Base-by-base conservation (phyloP, 805 yeast species). In the Dipodascus geniculatus region DNA sequence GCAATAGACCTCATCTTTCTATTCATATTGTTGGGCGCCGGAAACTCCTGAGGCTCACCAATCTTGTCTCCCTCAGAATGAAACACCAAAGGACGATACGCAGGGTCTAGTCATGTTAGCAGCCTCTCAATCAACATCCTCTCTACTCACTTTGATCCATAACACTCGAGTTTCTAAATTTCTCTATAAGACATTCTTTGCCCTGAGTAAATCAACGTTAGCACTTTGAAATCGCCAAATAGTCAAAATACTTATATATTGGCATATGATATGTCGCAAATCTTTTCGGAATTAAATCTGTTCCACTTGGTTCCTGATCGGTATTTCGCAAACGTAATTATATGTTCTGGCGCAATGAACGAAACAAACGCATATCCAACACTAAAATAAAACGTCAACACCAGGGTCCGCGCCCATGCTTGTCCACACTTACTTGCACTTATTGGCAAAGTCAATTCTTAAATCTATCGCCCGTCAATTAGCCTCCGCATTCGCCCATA, bases 351-450 rank as follows among this genome's bases (percentile, higher is more conserved):
- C 24, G 67, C 61, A 20, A 68, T 72, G 58, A 77, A 77, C 6
- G 78, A 74, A 33, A 77, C 71, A 60, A 77, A 77, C 2, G 81
- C 82, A 63, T 77, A 77, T 3, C 82, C 82, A 28, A 77, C 81
- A 55, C 66, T 63, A 23, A 16, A 20, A 28, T 50, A 35, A 51
- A 16, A 17, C 3, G n/a, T 2, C 6, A 2, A 17, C 23, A 28
- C 47, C 3, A 3, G 2, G 35, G 33, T 20, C n/a, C n/a, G n/a
- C n/a, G n/a, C n/a, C n/a, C n/a, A n/a, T n/a, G n/a, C n/a, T n/a
- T n/a, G n/a, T n/a, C 16, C 8, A 22, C 4, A 55, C 65, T 22
- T 57, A 65, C 66, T 78, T 78, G 69, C 81, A 76, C 54, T 70
- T 71, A 59, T 74, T 78, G 52, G 67, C 69, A 61, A 76, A 78